A percentile compares a stretch with the other conserved stretches of the same genome.
Evolutionary conservation across 2,329 filamentous ascomycete species (phyloP).

Genomic region (Aspergillus fijiensis): DNA sequence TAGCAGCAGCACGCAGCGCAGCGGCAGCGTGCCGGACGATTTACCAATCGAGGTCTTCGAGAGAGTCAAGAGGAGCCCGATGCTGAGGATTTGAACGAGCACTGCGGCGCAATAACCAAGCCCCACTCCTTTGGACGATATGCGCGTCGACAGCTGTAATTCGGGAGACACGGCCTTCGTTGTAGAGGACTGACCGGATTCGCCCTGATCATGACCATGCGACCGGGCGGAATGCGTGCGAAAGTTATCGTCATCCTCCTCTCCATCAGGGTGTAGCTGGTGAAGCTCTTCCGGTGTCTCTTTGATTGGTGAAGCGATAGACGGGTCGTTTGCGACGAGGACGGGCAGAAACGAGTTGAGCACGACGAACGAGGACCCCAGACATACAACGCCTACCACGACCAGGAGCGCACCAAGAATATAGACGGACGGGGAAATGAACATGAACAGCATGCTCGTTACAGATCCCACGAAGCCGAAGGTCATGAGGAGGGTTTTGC

Average conservation of each 20-base stretch:
- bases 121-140: slow-evolving; percentile 83
- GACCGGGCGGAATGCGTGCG: neutral
- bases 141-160: slow-evolving; percentile 77
- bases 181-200: neutral
- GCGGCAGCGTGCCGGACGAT: slow-evolving; percentile 71
- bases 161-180: slow-evolving; percentile 53
- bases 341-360: slow-evolving; percentile 89
- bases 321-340: slow-evolving; percentile 76
- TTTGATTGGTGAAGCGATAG: slow-evolving; percentile 35
- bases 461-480: slow-evolving; percentile 79
- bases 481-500: slow-evolving; percentile 76
- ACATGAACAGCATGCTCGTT: slow-evolving; percentile 82
- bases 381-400: slow-evolving; percentile 82
- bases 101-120: slow-evolving; percentile 85
- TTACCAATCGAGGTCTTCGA: slow-evolving; percentile 45
- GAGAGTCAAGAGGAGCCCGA: slow-evolving; percentile 65
- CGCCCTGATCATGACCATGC: slow-evolving; percentile 9
- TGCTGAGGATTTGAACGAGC: slow-evolving; percentile 75
- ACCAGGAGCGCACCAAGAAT: slow-evolving; percentile 75
- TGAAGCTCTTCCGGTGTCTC: slow-evolving; percentile 27
- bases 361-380: slow-evolving; percentile 87
- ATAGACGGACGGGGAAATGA: slow-evolving; percentile 72
- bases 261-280: slow-evolving; percentile 17
- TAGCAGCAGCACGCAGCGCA: slow-evolving; percentile 76
- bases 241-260: slow-evolving; percentile 9